These are phyloP conservation scores for Paecilomyces niveus DNA, from an alignment of 2,329 filamentous ascomycete species.

Conservation along the genomic window DNA sequence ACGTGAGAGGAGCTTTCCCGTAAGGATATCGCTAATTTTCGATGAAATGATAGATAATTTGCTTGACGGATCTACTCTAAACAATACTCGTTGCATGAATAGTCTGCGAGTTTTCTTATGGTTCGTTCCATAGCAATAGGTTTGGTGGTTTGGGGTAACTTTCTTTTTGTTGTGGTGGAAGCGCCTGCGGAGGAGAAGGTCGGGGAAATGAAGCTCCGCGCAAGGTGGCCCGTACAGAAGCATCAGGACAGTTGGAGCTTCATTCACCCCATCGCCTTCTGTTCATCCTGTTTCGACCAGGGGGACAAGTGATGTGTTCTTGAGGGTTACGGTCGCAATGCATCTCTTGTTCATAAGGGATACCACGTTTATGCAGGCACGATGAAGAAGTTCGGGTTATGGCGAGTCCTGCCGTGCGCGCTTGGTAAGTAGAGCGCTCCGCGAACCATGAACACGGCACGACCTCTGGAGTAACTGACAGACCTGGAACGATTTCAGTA, in stretches of 20 bases:
- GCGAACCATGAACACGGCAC: conserved; percentile 1
- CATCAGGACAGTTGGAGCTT: conserved; percentile 1
- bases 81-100: no score
- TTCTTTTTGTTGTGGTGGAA: not conserved
- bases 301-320: conserved; percentile 3
- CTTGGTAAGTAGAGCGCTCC: conserved; percentile 21
- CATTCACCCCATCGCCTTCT: conserved; percentile 3
- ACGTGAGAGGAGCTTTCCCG: no score
- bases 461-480: not conserved
- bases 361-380: conserved; percentile 17
- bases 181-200: conserved; percentile 6
- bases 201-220: conserved; percentile 31
- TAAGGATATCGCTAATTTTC: no score
- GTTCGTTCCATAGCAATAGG: no score
- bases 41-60: no score
- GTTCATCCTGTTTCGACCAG: not conserved
- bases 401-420: conserved; percentile 25
- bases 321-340: conserved; percentile 22
- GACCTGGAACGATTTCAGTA: conserved; percentile 15
- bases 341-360: conserved; percentile 18
- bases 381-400: conserved; percentile 27
- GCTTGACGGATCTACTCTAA: no score
- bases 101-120: no score
- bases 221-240: conserved; percentile 26
- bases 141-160: no score